Evolutionary conservation across 768 basidiomycete species (phyloP).

Genomic region (Sarcodon sp.): DNA sequence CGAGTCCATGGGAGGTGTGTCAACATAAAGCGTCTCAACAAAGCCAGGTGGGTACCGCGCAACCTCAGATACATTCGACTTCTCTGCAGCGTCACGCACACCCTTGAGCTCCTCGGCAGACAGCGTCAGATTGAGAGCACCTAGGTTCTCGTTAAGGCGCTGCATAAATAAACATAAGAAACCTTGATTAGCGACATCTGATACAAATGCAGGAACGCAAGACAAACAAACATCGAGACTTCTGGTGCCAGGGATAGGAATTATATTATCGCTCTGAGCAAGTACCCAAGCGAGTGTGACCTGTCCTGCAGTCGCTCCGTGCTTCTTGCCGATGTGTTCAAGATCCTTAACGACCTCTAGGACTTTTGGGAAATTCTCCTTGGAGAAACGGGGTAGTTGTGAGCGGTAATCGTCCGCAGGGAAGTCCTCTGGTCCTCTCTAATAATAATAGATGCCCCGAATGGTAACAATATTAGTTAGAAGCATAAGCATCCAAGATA

Average conservation of each 20-base stretch:
- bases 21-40: slow-evolving; percentile 7
- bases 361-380: slow-evolving; percentile 33
- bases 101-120: slow-evolving; percentile 10
- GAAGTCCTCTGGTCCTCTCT: slow-evolving; percentile 19
- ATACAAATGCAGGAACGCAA: not conserved
- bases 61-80: slow-evolving; percentile 6
- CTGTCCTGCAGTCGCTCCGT: slow-evolving; percentile 19
- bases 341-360: slow-evolving; percentile 23
- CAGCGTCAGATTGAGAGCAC: slow-evolving; percentile 8
- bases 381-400: slow-evolving; percentile 11
- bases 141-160: slow-evolving; percentile 12
- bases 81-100: slow-evolving; percentile 10
- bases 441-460: not conserved
- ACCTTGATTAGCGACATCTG: not conserved
- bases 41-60: slow-evolving; percentile 9
- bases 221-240: not conserved
- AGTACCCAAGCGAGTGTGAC: slow-evolving; percentile 15
- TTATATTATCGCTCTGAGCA: not conserved
- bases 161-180: not conserved
- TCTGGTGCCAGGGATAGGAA: not conserved
- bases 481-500: not conserved
- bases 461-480: not conserved
- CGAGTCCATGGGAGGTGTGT: slow-evolving; percentile 9
- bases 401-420: slow-evolving; percentile 15
- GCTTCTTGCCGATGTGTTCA: slow-evolving; percentile 17